Percentiles rank a stretch among this genome's conserved stretches.
These are phyloP conservation scores for Zygosaccharomyces gambellarensis DNA, from an alignment of 805 yeast genomes.

Conservation along the genomic window DNA sequence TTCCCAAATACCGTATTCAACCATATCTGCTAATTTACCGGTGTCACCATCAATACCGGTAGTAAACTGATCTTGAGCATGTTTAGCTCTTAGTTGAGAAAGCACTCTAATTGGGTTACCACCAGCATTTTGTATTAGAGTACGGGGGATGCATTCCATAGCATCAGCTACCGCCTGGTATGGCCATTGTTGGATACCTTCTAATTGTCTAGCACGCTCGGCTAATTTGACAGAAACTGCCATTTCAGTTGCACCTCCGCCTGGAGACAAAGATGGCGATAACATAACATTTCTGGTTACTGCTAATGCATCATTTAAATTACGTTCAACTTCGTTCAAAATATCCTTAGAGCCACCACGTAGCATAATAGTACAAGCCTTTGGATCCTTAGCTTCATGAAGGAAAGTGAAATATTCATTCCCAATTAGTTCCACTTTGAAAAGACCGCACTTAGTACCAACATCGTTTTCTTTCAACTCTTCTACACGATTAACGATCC, in stretches of 20 bases:
- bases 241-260: slow-evolving; percentile 99
- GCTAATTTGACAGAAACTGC: slow-evolving; percentile 85
- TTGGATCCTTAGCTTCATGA: slow-evolving; percentile 75
- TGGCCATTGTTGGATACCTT: slow-evolving; percentile 98
- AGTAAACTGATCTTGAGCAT: slow-evolving; percentile 81
- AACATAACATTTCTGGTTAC: slow-evolving; percentile 92
- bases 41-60: slow-evolving; percentile 93
- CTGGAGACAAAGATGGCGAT: slow-evolving; percentile 93
- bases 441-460: slow-evolving; percentile 84
- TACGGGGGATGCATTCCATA: slow-evolving; percentile 96
- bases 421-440: slow-evolving; percentile 91
- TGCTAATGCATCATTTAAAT: slow-evolving; percentile 97
- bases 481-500: slow-evolving; percentile 91
- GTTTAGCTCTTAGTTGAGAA: slow-evolving; percentile 91
- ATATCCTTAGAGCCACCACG: slow-evolving; percentile 98
- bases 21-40: slow-evolving; percentile 95
- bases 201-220: slow-evolving; percentile 85
- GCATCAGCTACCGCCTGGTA: slow-evolving; percentile 99
- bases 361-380: slow-evolving; percentile 87
- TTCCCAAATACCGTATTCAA: slow-evolving; percentile 96
- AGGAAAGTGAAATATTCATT: slow-evolving; percentile 93
- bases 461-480: slow-evolving; percentile 87
- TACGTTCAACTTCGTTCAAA: slow-evolving; percentile 91
- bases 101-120: slow-evolving; percentile 89
- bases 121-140: slow-evolving; percentile 95